Evolutionary conservation across 2,329 filamentous ascomycete species (phyloP).

Genomic region (Didymella glomerata): DNA sequence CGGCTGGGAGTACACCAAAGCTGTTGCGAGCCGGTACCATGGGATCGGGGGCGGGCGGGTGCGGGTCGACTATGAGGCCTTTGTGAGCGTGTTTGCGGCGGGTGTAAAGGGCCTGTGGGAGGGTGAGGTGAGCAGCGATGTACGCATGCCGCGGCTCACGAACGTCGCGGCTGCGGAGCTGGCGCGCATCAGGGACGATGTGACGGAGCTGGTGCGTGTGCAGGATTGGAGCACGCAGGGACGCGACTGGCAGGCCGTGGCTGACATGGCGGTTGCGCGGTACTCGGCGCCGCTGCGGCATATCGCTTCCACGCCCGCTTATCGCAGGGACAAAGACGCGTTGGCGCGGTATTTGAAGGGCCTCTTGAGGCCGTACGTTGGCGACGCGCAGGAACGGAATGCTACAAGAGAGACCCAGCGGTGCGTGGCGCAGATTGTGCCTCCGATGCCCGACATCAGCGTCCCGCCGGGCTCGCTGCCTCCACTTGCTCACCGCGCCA

Average conservation of each 20-base stretch:
- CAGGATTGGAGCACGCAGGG: conserved; percentile 23
- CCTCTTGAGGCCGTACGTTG: conserved; percentile 51
- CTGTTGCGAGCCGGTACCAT: conserved; percentile 54
- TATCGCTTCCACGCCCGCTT: conserved; percentile 28
- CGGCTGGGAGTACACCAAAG: conserved; percentile 50
- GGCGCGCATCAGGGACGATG: conserved; percentile 52
- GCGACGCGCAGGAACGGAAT: conserved; percentile 41
- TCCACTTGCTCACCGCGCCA: conserved; percentile 41
- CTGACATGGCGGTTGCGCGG: conserved; percentile 71
- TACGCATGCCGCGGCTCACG: conserved; percentile 52
- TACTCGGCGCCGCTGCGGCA: conserved; percentile 65
- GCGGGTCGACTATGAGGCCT: conserved; percentile 57
- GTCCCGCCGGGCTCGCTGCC: conserved; percentile 24
- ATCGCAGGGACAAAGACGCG: conserved; percentile 30
- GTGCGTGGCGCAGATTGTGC: conserved; percentile 59
- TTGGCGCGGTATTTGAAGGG: conserved; percentile 39
- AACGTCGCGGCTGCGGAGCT: conserved; percentile 48
- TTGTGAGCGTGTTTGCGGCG: conserved; percentile 57
- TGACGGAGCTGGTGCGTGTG: conserved; percentile 55
- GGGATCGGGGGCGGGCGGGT: conserved; percentile 57
- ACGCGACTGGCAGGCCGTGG: conserved; percentile 71
- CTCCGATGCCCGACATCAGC: conserved; percentile 11
- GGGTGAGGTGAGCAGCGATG: conserved; percentile 42
- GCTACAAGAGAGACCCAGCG: conserved; percentile 53
- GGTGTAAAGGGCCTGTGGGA: conserved; percentile 51